Evolutionary conservation across 495 filamentous ascomycete genomes (phyloP).

Genomic region (Penicillium robsamsonii): DNA sequence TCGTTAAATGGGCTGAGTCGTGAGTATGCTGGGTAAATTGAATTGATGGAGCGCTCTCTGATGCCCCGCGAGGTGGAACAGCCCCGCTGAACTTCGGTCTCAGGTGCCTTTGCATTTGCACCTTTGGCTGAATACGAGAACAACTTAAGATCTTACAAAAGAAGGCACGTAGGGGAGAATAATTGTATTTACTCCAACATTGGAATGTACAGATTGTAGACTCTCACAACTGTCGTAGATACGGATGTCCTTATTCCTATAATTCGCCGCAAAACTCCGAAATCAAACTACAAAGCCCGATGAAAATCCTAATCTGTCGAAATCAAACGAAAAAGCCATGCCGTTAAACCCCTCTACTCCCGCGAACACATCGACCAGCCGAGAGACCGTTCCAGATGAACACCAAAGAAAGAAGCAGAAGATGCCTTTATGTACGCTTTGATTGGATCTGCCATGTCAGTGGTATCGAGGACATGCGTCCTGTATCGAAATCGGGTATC

Average conservation of each 20-base stretch:
- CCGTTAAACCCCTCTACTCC: background rate
- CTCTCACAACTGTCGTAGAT: slow-evolving; percentile 9
- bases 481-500: background rate
- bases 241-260: slow-evolving; percentile 4
- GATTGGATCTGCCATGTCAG: background rate
- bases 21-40: background rate
- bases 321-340: slow-evolving; percentile 45
- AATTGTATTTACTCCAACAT: background rate
- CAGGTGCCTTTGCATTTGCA: background rate
- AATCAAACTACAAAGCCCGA: background rate
- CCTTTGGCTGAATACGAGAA: background rate
- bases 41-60: background rate
- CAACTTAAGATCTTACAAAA: background rate
- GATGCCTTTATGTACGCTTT: background rate
- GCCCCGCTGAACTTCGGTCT: background rate
- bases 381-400: slow-evolving; percentile 21
- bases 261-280: slow-evolving; percentile 1
- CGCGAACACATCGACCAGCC: background rate
- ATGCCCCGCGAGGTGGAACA: slow-evolving; percentile 5
- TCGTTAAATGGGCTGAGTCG: background rate
- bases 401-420: slow-evolving; percentile 21
- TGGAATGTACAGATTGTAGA: slow-evolving; percentile 9
- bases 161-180: background rate
- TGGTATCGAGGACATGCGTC: background rate
- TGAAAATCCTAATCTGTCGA: background rate